Evolutionary conservation across 108 stramenopile species (phyloP).

Genomic region (Cyclotella choctawhatcheeana): DNA sequence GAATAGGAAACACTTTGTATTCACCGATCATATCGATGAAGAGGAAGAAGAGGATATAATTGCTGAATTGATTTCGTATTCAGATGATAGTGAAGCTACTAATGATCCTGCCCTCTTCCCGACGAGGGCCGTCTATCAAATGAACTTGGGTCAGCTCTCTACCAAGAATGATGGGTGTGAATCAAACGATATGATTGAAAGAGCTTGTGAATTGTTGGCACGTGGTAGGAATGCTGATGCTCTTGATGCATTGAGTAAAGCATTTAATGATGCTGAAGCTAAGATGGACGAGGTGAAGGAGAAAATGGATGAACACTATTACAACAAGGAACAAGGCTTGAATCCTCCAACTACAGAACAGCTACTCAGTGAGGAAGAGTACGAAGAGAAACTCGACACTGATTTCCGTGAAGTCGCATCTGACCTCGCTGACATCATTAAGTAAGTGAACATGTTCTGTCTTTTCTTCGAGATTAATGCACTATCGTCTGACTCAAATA

Average conservation of each 20-base stretch:
- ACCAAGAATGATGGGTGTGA: conserved; percentile 17
- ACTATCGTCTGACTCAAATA: too few relatives aligned
- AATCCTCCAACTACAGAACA: not conserved
- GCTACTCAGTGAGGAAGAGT: conserved; percentile 19
- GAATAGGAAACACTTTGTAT: conserved; percentile 31
- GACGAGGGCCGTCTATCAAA: conserved; percentile 41
- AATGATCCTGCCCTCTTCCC: conserved; percentile 39
- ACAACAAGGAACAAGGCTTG: conserved; percentile 21
- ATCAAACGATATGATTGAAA: conserved; percentile 31
- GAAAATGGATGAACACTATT: conserved; percentile 33
- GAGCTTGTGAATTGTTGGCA: conserved; percentile 41
- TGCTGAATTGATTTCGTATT: not conserved
- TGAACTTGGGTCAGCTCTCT: conserved; percentile 30
- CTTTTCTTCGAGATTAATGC: too few relatives aligned
- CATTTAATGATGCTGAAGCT: conserved; percentile 22
- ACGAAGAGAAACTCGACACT: conserved; percentile 34
- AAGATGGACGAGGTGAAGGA: conserved; percentile 27
- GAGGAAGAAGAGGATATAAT: conserved; percentile 13
- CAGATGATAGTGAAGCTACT: conserved; percentile 39
- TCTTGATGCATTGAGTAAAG: conserved; percentile 28
- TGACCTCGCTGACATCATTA: conserved; percentile 41
- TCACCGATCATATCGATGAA: conserved; percentile 15
- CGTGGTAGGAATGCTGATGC: conserved; percentile 48
- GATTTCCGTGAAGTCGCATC: conserved; percentile 36
- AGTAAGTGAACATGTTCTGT: too few relatives aligned